A percentile compares a stretch with the other conserved stretches of the same genome.
Conservation (phyloP, 306 rosid species). For the Quercus glauca region DNA sequence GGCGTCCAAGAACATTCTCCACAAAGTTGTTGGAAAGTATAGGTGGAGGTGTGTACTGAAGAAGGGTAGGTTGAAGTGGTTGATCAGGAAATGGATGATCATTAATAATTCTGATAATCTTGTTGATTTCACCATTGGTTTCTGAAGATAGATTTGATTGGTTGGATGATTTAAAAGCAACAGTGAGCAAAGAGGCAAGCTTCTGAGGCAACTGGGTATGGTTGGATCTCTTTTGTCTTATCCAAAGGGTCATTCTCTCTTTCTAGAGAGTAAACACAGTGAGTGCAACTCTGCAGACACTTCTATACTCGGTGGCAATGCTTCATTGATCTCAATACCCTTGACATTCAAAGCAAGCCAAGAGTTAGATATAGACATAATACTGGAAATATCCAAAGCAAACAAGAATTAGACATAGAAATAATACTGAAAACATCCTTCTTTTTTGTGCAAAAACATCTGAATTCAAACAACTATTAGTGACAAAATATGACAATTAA, state of each 20-base stretch:
- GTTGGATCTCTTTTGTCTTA: conserved; percentile 15
- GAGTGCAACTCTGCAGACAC: background rate
- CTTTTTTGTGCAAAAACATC: too few species aligned
- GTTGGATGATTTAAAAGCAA: conserved; percentile 19
- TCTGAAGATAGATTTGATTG: conserved; percentile 2
- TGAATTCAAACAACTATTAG: background rate
- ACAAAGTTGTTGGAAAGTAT: conserved; percentile 41
- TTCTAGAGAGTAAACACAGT: background rate
- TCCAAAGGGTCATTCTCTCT: conserved; percentile 30
- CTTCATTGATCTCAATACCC: conserved; percentile 9
- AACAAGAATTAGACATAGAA: background rate
- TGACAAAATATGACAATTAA: background rate
- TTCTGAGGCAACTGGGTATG: conserved; percentile 19
- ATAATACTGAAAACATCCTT: background rate
- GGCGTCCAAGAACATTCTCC: conserved; percentile 54
- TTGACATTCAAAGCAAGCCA: conserved; percentile 9
- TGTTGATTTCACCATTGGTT: conserved; percentile 33
- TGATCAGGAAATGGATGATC: conserved; percentile 71
- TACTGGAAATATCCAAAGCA: background rate
- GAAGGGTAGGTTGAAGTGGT: conserved; percentile 67
- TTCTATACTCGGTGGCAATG: background rate
- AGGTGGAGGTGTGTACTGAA: conserved; percentile 45
- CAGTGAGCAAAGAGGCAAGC: conserved; percentile 18
- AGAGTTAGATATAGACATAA: background rate
- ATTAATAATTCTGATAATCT: conserved; percentile 57